Percentiles rank a stretch among this genome's conserved stretches.
Evolutionary conservation across 306 rosid species (phyloP).

Genomic region (Begonia loranthoides): DNA sequence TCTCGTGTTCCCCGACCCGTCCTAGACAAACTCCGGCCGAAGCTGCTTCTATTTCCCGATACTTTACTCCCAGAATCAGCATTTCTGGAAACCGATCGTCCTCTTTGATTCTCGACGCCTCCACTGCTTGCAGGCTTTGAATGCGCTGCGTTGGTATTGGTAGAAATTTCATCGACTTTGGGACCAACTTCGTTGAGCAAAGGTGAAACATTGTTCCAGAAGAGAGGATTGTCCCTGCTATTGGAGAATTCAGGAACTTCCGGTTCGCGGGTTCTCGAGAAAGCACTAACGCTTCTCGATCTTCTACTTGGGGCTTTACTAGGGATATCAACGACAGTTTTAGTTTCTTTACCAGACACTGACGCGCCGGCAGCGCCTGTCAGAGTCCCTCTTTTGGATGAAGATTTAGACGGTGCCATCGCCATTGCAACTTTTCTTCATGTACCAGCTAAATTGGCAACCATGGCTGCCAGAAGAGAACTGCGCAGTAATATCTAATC

Average conservation of each 20-base stretch:
- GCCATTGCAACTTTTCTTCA: slow-evolving; percentile 34
- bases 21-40: slow-evolving; percentile 34
- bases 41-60: slow-evolving; percentile 14
- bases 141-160: slow-evolving; percentile 2
- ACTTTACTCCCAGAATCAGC: slow-evolving; percentile 13
- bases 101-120: slow-evolving; percentile 17
- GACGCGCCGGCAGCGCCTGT: slow-evolving; percentile 10
- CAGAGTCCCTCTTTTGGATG: slow-evolving; percentile 45
- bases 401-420: slow-evolving; percentile 68
- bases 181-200: slow-evolving; percentile 8
- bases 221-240: slow-evolving; percentile 83
- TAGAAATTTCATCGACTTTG: slow-evolving; percentile 5
- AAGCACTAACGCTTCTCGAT: slow-evolving; percentile 79
- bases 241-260: slow-evolving; percentile 48
- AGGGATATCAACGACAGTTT: slow-evolving; percentile 2
- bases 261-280: slow-evolving; percentile 20
- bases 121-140: slow-evolving; percentile 5
- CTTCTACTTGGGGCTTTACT: slow-evolving; percentile 44
- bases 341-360: slow-evolving; percentile 12
- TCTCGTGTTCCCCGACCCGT: slow-evolving; percentile 32
- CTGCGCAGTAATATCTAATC: too few relatives aligned
- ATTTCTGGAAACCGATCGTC: slow-evolving; percentile 32
- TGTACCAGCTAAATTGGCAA: too few relatives aligned
- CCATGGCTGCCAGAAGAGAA: too few relatives aligned
- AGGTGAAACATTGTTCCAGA: slow-evolving; percentile 22